Conservation (phyloP, 495 filamentous ascomycete species). For the Penicillium cinerascens region DNA sequence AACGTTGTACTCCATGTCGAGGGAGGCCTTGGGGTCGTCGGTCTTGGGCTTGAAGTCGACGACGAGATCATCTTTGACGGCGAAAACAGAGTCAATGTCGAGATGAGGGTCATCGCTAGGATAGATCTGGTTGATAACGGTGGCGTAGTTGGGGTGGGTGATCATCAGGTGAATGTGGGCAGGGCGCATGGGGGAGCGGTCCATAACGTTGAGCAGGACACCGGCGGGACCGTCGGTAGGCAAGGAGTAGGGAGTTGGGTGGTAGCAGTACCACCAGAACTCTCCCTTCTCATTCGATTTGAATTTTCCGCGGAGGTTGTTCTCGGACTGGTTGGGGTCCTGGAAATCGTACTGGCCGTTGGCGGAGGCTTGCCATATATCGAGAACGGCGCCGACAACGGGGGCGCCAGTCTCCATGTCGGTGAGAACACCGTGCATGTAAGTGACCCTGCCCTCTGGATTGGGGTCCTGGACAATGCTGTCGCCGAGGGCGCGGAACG, state of each 20-base stretch:
- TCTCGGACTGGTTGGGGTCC: conserved; percentile 71
- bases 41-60: conserved; percentile 58
- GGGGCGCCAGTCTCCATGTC: conserved; percentile 71
- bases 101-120: conserved; percentile 59
- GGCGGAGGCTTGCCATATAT: conserved; percentile 82
- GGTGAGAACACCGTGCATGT: conserved; percentile 71
- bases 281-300: conserved; percentile 69
- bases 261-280: conserved; percentile 78
- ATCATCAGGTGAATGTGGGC: conserved; percentile 51
- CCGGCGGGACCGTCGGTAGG: conserved; percentile 73
- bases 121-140: conserved; percentile 63
- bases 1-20: conserved; percentile 47
- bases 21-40: conserved; percentile 43
- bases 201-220: conserved; percentile 64
- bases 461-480: conserved; percentile 67
- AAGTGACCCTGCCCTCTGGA: conserved; percentile 58
- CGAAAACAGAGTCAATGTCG: conserved; percentile 61
- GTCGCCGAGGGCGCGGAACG: conserved; percentile 68
- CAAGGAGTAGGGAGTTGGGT: conserved; percentile 76
- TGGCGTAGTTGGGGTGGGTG: conserved; percentile 46
- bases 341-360: conserved; percentile 92
- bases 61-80: conserved; percentile 62
- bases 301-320: conserved; percentile 85
- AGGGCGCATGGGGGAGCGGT: conserved; percentile 57
- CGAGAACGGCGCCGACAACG: conserved; percentile 67